Base-by-base conservation (phyloP, 768 basidiomycete genomes). In the Megacollybia marginata region DNA sequence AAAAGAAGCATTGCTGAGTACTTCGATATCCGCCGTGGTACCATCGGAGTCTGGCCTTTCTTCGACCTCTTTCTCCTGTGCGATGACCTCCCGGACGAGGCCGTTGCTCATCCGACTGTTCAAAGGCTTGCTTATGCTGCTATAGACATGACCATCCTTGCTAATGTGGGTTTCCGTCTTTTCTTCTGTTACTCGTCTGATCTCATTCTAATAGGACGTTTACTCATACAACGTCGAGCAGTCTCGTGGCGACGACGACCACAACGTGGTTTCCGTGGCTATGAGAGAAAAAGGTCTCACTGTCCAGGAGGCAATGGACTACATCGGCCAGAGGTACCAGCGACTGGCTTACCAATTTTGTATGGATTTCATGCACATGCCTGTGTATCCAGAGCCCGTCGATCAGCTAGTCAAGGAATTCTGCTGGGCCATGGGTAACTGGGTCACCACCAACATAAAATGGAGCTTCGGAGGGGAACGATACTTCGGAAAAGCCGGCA, bases 21-120 rank as follows among this genome's bases (percentile, higher is more conserved):
- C 48, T 52, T 71, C 5, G 52, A 51, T 5, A 36, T 66, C 23
- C 65, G 69, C 6, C 62, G 68, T 8, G 47, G 61, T 11, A 67
- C 61, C 4, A 55, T 62, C 42, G 69, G 68, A 5, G 54, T 54
- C 6, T 51, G 55, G 16, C 63, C 69, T 0, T 58, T 57, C 9
- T 62, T 67, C 46, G 60, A 57, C 13, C 52, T 64, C 9, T 44
- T 55, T 9, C 63, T 66, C 33, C 51, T 70, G 46, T 61, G 52
- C 9, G 35, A 67, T 32, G 51, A 67, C 47, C 49, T 72, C 2
- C 62, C 69, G 4, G 61, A 68, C 23, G 59, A 67, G 16, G 63
- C 67, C 18, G 57, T 64, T 42, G 19, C 61, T 6, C 64, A 71
- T 42, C 62, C 62, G 0, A 49, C 59, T 9, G 28, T 66, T 8